Evolutionary conservation across 345 rosid species (phyloP).

Genomic region (Schrenkiella parvula): DNA sequence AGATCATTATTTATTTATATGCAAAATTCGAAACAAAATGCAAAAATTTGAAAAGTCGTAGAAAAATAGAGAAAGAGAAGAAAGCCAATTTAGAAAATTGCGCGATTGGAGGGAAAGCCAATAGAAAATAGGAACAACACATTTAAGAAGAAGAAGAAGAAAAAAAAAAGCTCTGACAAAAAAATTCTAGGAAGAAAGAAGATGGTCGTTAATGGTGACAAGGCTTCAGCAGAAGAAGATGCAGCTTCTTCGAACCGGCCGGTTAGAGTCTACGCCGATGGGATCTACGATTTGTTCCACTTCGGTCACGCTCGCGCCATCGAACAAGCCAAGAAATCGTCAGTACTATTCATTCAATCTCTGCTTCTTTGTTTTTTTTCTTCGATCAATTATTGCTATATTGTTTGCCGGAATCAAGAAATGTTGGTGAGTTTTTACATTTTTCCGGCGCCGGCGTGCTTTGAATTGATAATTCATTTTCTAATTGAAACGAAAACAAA

Average conservation of each 20-base stretch:
- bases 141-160: neutral
- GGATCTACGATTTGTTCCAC: constrained; percentile 65
- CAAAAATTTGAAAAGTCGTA: neutral
- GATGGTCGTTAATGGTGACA: constrained; percentile 16
- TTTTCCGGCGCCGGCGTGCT: neutral
- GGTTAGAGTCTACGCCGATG: constrained; percentile 60
- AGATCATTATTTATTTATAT: neutral
- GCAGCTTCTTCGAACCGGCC: constrained; percentile 24
- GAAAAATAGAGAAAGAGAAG: neutral
- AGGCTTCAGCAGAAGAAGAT: constrained; percentile 1
- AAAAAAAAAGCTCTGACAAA: neutral
- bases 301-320: constrained; percentile 72
- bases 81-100: constrained; percentile 17
- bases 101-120: constrained; percentile 34
- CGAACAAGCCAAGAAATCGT: constrained; percentile 69
- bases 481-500: neutral
- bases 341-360: neutral
- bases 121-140: constrained; percentile 6
- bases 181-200: neutral
- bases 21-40: neutral
- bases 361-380: neutral
- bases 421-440: neutral
- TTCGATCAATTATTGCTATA: neutral
- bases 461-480: neutral
- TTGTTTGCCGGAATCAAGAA: neutral